Base-by-base conservation (phyloP, 306 rosid species). In the Cucumis sativus region DNA sequence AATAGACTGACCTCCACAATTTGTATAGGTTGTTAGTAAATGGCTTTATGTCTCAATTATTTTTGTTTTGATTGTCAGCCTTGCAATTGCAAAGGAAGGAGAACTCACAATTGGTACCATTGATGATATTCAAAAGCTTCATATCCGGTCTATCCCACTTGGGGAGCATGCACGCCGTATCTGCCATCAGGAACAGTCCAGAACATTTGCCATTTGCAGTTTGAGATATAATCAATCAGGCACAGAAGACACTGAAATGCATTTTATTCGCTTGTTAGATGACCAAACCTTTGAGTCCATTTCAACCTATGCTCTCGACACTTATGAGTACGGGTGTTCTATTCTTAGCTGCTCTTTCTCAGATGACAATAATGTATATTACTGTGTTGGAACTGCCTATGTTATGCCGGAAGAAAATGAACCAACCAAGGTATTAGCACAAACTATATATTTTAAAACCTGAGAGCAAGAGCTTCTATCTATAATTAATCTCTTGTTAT, bases 341-440 rank as follows among this genome's bases (percentile, higher is more conserved):
- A 85, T 96, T 77, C 96, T 96, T 47, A 96, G 99, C 90, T 96
- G 99, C 86, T 96, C 98, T 67, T 96, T 96, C 91, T 88, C 99
- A 23, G 99, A 96, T 80, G 99, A 96, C 68, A 89, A 70, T 82
- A 92, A 88, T 49, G 90, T 96, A 23, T 96, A 92, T 82, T 96
- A 96, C 87, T 91, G 98, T 85, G 96, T 92, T 62, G 99, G 98
- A 82, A 96, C 99, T 78, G 98, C 98, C 14, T 92, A 89, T 78
- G 98, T 92, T 58, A 85, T 92, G 84, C 93, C 99, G 23, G 99
- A 96, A 86, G 99, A 96, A 83, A 92, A 83, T 82, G 99, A 96
- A 76, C 99, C 99, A 72, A 88, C 93, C 70, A 96, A 96, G 88
- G 99, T 87, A 82, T 77, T 78, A 76, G 83, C 41, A 71, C 43